phyloP scores from a whole-genome alignment of 306 rosid species.

The Acacia confusa region DNA sequence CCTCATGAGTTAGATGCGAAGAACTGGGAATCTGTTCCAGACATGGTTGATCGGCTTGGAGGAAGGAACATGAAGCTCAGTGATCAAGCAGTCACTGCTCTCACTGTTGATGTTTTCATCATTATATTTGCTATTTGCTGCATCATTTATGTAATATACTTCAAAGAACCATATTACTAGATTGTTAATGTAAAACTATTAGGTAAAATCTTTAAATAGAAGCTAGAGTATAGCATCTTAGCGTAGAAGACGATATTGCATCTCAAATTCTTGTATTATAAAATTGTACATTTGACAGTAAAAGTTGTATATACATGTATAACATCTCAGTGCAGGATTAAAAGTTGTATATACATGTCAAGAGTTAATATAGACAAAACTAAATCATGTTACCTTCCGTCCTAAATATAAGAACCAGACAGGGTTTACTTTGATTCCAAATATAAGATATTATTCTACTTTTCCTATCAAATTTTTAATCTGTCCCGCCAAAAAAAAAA shows the following conservation, averaged over 20 bases:
- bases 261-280: not conserved
- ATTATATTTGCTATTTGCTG: constrained; percentile 63
- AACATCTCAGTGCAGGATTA: not conserved
- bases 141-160: constrained; percentile 52
- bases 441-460: too few species aligned
- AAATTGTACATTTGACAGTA: constrained; percentile 13
- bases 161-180: constrained; percentile 65
- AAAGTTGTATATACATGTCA: too few species aligned
- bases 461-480: too few species aligned
- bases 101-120: constrained; percentile 65
- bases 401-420: too few species aligned
- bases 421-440: too few species aligned
- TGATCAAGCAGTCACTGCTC: constrained; percentile 81
- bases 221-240: not conserved
- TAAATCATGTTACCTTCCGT: too few species aligned
- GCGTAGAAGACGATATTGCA: not conserved
- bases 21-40: constrained; percentile 64
- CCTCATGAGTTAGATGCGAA: constrained; percentile 49
- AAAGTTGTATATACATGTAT: not conserved
- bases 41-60: constrained; percentile 76
- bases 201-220: not conserved
- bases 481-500: too few species aligned
- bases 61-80: constrained; percentile 76
- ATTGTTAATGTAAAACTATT: not conserved
- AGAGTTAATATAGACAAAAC: too few species aligned